phyloP scores from a whole-genome alignment of 768 basidiomycete genomes.

The Mycena alexandri region DNA sequence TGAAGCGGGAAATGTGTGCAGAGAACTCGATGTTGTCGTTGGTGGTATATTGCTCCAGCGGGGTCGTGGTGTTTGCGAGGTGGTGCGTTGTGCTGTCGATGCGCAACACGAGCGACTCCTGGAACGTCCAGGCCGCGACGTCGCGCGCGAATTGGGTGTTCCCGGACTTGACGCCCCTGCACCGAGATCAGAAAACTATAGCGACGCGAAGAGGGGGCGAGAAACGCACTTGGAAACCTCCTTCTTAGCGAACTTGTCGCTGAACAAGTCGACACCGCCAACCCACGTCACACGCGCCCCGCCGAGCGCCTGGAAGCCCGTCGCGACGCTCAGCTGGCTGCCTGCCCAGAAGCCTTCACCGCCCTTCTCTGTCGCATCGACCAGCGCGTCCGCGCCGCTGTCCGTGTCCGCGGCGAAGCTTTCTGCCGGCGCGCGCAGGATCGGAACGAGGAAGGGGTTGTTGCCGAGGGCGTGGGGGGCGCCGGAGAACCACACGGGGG shows the following conservation, averaged over 20 bases:
- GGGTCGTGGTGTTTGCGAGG: constrained; percentile 69
- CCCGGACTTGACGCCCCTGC: constrained; percentile 72
- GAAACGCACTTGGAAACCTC: constrained; percentile 66
- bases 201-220: not conserved
- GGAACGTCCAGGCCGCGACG: constrained; percentile 91
- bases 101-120: constrained; percentile 84
- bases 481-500: constrained; percentile 85
- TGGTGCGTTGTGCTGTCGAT: constrained; percentile 84
- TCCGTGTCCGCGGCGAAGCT: constrained; percentile 82
- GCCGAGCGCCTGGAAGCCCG: constrained; percentile 88
- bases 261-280: constrained; percentile 85
- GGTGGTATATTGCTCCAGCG: constrained; percentile 84
- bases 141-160: constrained; percentile 83
- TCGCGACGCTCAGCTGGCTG: constrained; percentile 79
- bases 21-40: constrained; percentile 90
- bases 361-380: constrained; percentile 79
- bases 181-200: constrained; percentile 17
- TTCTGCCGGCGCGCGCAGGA: constrained; percentile 82
- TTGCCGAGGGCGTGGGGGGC: constrained; percentile 72
- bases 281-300: constrained; percentile 85
- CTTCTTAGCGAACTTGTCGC: constrained; percentile 79
- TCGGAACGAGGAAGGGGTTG: constrained; percentile 86
- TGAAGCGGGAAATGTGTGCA: constrained; percentile 78
- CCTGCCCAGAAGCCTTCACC: constrained; percentile 91
- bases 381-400: constrained; percentile 70